Evolutionary conservation across 2,329 filamentous ascomycete species (phyloP), one percentile per base, ranked within the genome.

Genomic region (Penicillium sp.): DNA sequence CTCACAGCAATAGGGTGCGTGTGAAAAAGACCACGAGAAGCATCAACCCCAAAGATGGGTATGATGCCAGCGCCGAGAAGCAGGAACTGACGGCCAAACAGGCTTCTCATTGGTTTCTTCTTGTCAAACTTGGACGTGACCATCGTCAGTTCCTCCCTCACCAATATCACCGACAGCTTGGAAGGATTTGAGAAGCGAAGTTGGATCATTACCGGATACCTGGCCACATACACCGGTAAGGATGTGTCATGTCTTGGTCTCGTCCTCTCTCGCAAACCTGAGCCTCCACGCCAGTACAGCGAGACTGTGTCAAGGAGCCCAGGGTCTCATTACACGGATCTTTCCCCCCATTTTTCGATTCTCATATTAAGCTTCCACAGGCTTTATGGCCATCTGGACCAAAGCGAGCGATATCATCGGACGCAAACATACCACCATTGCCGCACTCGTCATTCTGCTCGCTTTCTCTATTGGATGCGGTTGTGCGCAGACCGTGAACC

Each of bases 121-220:
- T 55, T 68, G 11, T 59, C 61, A 12, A 66, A 64, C 39, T 29
- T 69, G 18, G 63, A 69, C 47, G 54, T 63, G n/a, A 61, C 65
- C 4, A 63, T 69, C 26, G 64, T 66, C 4, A 68, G 65, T 50
- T 68, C 66, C 1, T 59, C 66, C 4, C 53, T 70, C 1, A 52
- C 68, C 4, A 53, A 55, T 18, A 69, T 69, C 41, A 66, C 63
- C 3, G 57, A 68, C 50, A 56, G 60, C 8, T 42, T 70, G 5
- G 50, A 63, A 13, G 62, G 63, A 5, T 69, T 67, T 28, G 50
- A 59, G 11, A 61, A 61, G 33, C 63, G 59, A 42, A 63, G 62
- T 13, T 70, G 67, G 67, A 54, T 69, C 25, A 55, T 68, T 24
- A 69, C 64, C 2, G 64, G 61, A 13, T 70, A 67, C 25, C 37